Evolutionary conservation across 768 basidiomycete genomes (phyloP), one percentile per base, ranked within the genome.

Genomic region (Boletales sp.): DNA sequence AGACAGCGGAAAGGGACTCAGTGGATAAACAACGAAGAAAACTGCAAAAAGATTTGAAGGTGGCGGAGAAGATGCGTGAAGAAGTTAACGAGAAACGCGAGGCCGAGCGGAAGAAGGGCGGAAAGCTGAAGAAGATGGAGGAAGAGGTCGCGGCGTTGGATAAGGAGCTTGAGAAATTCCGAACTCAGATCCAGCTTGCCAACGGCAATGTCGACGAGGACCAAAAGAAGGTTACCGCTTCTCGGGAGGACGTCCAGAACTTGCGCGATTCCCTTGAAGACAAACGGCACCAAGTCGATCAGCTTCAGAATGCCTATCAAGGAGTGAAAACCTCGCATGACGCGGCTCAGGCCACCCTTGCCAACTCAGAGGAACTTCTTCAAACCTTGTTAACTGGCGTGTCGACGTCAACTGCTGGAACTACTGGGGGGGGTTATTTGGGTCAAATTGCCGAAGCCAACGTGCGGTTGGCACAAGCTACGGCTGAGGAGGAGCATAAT

Each of bases 371-470:
- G 67, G 91, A 94, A 59, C 86, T 98, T n/a, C 77, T 98, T 0
- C 95, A 98, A 67, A 91, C 92, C 0, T 82, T 98, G 17, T 76
- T 95, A 41, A 98, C 95, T 0, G 96, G 96, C 39, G 81, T 97
- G 10, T 84, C 93, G 2, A 86, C 88, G 5, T 77, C 73, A 36
- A 77, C 78, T 44, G 69, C 75, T 28, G 82, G 80, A 50, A 83
- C 82, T 36, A 79, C 82, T 15, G 85, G 88, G 9, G 92, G 94
- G 3, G 96, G 96, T 0, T 98, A 97, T 68, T 87, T 98, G 83
- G 96, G 94, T 17, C 94, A 97, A 66, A 80, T 99, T 37, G 89
- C 94, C 1, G 84, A 90, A 13, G 90, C 94, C 0, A 83, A 84
- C 58, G 81, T 81, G 2, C 81, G 83, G 3, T 70, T 87, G 0